Percentiles rank a stretch among this genome's conserved stretches.
phyloP scores from a whole-genome alignment of 257 asterid species.

The Nicotiana knightiana region DNA sequence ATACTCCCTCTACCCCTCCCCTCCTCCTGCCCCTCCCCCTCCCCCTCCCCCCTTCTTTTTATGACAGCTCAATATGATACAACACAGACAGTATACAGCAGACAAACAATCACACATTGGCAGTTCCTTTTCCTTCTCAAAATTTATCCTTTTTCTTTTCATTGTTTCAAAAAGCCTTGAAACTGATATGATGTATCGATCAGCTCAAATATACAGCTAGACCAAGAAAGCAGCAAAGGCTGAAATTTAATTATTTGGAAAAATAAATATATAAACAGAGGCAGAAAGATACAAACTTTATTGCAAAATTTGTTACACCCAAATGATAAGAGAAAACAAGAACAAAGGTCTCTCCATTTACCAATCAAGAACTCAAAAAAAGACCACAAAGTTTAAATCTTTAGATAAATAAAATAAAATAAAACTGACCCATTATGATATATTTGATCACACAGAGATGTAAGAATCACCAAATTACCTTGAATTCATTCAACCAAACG shows the following conservation, averaged over 20 bases:
- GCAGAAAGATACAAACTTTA: background rate
- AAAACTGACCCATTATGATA: background rate
- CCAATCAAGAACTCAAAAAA: background rate
- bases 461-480: slow-evolving; percentile 3
- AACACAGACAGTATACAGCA: background rate
- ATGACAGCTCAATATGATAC: background rate
- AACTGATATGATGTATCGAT: background rate
- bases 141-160: background rate
- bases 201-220: background rate
- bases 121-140: background rate
- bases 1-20: background rate
- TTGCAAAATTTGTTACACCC: background rate
- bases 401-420: background rate
- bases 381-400: background rate
- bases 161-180: background rate
- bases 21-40: too few relatives aligned
- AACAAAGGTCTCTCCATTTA: background rate
- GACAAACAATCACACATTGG: background rate
- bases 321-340: background rate
- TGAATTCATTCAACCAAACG: background rate
- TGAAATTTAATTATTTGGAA: background rate
- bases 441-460: background rate
- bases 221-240: background rate
- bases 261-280: too few relatives aligned
- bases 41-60: background rate